Percentiles rank a stretch among this genome's conserved stretches.
phyloP scores from a whole-genome alignment of 306 rosid species.

The Fragaria vesca region DNA sequence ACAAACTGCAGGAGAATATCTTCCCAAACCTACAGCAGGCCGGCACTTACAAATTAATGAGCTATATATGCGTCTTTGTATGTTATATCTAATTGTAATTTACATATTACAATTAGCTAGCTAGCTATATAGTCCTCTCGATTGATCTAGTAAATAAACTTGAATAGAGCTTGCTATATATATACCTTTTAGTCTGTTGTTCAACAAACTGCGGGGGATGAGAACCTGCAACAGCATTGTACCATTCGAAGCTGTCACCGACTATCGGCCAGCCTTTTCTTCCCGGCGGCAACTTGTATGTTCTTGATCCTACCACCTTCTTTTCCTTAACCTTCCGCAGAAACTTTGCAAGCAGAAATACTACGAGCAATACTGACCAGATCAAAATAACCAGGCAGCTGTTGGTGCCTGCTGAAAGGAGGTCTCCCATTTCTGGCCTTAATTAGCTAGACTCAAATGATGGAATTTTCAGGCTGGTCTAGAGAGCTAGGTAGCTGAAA shows the following conservation, averaged over 20 bases:
- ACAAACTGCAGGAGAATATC: constrained; percentile 79
- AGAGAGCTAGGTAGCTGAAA: constrained; percentile 17
- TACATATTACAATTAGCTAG: neutral
- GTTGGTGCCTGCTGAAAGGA: constrained; percentile 24
- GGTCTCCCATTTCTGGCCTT: constrained; percentile 33
- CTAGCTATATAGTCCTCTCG: neutral
- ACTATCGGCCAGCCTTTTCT: constrained; percentile 88
- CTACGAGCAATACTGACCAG: constrained; percentile 29
- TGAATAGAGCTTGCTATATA: neutral
- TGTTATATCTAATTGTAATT: neutral
- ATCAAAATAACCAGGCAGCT: constrained; percentile 37
- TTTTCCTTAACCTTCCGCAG: constrained; percentile 16
- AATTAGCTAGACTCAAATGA: constrained; percentile 17
- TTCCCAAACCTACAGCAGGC: constrained; percentile 63
- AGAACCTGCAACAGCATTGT: constrained; percentile 84
- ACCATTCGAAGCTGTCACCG: constrained; percentile 91
- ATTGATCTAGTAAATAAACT: neutral
- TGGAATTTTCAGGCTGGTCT: neutral
- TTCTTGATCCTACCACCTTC: constrained; percentile 23
- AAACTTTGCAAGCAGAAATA: constrained; percentile 32
- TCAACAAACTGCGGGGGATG: constrained; percentile 85
- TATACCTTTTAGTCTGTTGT: constrained; percentile 76
- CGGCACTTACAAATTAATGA: neutral
- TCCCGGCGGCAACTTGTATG: constrained; percentile 67
- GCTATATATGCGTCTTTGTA: neutral